Percentiles rank a stretch among this genome's conserved stretches.
phyloP scores from a whole-genome alignment of 495 filamentous ascomycete genomes.

The Emericellopsis terricola region DNA sequence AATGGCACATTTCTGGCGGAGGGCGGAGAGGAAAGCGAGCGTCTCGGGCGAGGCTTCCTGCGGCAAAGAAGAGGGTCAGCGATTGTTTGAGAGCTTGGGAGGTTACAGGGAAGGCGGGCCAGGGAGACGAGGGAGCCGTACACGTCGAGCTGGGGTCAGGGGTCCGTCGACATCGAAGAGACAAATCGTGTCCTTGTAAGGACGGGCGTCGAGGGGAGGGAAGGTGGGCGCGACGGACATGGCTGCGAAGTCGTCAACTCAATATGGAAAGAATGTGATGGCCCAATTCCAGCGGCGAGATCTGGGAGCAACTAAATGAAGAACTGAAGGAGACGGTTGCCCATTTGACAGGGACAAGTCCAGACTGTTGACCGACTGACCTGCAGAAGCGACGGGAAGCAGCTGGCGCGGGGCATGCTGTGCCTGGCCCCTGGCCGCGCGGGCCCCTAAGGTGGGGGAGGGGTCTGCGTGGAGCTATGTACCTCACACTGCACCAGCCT shows the following conservation, averaged over 20 bases:
- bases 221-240: conserved; percentile 34
- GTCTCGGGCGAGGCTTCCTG: conserved; percentile 60
- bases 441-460: neutral
- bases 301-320: neutral
- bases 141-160: conserved; percentile 56
- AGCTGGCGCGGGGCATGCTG: too few relatives aligned
- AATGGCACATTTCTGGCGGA: conserved; percentile 81
- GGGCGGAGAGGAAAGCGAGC: conserved; percentile 54
- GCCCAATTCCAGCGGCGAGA: too few relatives aligned
- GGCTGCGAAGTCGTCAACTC: conserved; percentile 52
- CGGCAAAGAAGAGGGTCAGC: conserved; percentile 1
- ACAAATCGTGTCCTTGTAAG: conserved; percentile 72
- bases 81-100: neutral
- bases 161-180: conserved; percentile 93
- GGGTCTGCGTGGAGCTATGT: neutral
- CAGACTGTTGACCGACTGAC: too few relatives aligned
- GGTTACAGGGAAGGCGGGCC: neutral
- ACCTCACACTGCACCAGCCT: too few relatives aligned
- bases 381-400: too few relatives aligned
- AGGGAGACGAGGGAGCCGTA: conserved; percentile 21
- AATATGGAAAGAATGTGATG: too few relatives aligned
- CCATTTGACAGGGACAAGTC: too few relatives aligned
- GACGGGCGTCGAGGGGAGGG: conserved; percentile 62
- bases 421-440: too few relatives aligned
- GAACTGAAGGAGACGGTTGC: neutral